Base-by-base conservation (phyloP, 2,329 filamentous ascomycete species). In the Fusarium secorum region DNA sequence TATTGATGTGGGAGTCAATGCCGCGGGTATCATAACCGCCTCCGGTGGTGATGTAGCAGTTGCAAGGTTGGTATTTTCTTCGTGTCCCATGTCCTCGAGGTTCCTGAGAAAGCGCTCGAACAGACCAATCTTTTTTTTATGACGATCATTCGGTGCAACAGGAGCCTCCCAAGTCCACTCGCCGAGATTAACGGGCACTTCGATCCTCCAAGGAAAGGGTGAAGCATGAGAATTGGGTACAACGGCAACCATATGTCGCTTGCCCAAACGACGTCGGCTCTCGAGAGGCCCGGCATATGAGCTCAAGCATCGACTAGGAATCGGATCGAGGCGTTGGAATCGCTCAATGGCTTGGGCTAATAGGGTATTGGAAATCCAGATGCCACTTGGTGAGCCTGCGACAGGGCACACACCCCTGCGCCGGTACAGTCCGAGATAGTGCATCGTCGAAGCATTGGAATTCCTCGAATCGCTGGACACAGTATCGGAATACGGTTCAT, bases 261-360 rank as follows among this genome's bases (percentile, higher is more conserved):
- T 87, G 38, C 86, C 86, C 24, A 85, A 73, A 11, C 87, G 83
- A 33, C 85, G 85, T 33, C 85, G 83, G 74, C 82, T 84, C 78
- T 89, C 88, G 68, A 89, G 80, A 2, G 87, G 87, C 0, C 87
- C 87, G 0, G 85, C 84, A 11, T 84, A 80, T 30, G 83, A 85
- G 73, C 80, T 82, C 17, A 83, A 67, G 33, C 65, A 72, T 51
- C 82, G 78, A 28, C 69, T 66, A 8, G 74, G 55, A 15, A 62
- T 58, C 10, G 62, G 20, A n/a, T 61, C 64, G 11, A 68, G 49
- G 24, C 74, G 75, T n/a, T 74, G 69, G 24, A 76, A 79, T 46
- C 73, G 76, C 35, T 80, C 77, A 74, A 79, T 72, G 56, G 79
- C 77, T 58, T 75, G 76, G 17, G 69, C 54, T n/a, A 81, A 76